Conservation (phyloP, 1,139 yeast genomes). For the Kodamaea ohmeri region DNA sequence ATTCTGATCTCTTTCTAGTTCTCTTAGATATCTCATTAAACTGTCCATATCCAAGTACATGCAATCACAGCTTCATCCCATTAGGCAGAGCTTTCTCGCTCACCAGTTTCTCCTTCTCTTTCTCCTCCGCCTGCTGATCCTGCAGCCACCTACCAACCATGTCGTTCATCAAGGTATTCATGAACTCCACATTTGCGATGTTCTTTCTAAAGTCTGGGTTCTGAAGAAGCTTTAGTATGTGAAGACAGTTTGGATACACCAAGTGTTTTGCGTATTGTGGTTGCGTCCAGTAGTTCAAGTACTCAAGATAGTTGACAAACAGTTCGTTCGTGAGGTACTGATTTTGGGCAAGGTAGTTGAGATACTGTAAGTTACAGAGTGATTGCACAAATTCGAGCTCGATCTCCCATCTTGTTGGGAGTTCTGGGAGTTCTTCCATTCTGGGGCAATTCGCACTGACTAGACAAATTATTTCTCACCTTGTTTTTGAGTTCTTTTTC, state of each 20-base stretch:
- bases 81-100: constrained; percentile 1
- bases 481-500: background rate
- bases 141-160: constrained; percentile 74
- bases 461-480: background rate
- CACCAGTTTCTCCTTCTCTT: background rate
- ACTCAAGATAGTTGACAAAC: constrained; percentile 62
- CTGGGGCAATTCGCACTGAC: background rate
- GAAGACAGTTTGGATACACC: constrained; percentile 73
- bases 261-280: constrained; percentile 65
- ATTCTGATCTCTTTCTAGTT: too few species aligned
- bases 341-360: constrained; percentile 72
- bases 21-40: too few species aligned
- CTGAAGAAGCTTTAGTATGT: constrained; percentile 58
- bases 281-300: constrained; percentile 70
- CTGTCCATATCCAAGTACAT: too few species aligned
- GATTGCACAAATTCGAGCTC: constrained; percentile 83
- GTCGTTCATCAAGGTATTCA: constrained; percentile 63
- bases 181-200: constrained; percentile 56
- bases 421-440: constrained; percentile 3
- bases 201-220: constrained; percentile 54
- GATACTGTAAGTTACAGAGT: constrained; percentile 73
- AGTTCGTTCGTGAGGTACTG: constrained; percentile 59
- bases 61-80: constrained; percentile 1
- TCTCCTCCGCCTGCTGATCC: constrained; percentile 12
- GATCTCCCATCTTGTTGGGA: constrained; percentile 79